Conservation (phyloP, 106 monocot genomes). For the Iris macrosiphon region DNA sequence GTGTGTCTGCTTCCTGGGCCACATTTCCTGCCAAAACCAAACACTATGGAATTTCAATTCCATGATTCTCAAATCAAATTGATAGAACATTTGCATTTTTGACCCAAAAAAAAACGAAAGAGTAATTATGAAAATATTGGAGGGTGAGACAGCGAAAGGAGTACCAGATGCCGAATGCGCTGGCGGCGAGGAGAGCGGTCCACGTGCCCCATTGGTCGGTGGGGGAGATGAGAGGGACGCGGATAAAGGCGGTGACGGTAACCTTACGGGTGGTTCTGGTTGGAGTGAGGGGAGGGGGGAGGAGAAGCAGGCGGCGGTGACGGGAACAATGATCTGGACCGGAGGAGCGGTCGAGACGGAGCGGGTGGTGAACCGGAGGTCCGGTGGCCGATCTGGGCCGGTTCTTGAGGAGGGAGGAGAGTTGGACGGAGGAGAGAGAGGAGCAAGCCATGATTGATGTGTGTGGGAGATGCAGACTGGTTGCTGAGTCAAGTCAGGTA, state of each 20-base stretch:
- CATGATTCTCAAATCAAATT: too few species aligned
- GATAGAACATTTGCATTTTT: too few species aligned
- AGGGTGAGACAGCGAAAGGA: conserved; percentile 1
- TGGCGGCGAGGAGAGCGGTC: conserved; percentile 43
- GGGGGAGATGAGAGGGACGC: conserved; percentile 37
- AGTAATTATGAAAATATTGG: background rate
- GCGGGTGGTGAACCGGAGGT: background rate
- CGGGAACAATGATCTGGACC: background rate
- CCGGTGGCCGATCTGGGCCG: background rate
- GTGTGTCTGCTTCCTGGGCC: too few species aligned
- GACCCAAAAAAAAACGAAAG: too few species aligned
- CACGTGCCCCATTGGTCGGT: conserved; percentile 49
- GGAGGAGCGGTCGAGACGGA: background rate
- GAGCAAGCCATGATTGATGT: too few species aligned
- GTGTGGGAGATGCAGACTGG: too few species aligned
- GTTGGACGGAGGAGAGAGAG: background rate
- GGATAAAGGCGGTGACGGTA: background rate
- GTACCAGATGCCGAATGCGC: conserved; percentile 38
- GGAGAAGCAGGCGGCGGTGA: background rate
- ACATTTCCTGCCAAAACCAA: too few species aligned
- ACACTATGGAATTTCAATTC: too few species aligned
- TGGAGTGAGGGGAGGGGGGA: background rate
- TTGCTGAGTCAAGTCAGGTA: too few species aligned
- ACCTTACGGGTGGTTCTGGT: background rate
- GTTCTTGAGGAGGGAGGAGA: background rate